These are phyloP conservation scores for Boletus eberwhitei DNA, from an alignment of 768 basidiomycete species.

Conservation along the genomic window DNA sequence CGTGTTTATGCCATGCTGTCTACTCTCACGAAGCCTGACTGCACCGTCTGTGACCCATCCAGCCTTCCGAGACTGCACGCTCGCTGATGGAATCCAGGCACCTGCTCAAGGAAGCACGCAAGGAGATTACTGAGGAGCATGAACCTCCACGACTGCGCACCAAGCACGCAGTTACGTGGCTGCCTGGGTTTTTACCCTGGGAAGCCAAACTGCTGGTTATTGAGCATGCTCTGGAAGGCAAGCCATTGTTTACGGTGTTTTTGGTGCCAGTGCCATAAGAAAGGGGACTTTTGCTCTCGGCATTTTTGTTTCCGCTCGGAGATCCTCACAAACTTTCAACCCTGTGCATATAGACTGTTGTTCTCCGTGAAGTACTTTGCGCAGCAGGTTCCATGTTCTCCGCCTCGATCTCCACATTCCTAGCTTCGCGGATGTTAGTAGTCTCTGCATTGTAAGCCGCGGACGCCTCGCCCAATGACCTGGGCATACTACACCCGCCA, in stretches of 20 bases:
- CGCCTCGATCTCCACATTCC: conserved; percentile 83
- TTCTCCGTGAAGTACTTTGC: conserved; percentile 76
- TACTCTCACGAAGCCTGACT: conserved; percentile 6
- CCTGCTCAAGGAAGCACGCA: conserved; percentile 72
- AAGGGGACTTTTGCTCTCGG: conserved; percentile 46
- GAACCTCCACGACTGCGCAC: conserved; percentile 64
- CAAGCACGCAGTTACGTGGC: conserved; percentile 73
- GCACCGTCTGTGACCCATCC: conserved; percentile 10
- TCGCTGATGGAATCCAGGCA: conserved; percentile 75
- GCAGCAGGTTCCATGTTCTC: conserved; percentile 69
- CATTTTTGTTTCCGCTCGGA: neutral
- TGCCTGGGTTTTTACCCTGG: conserved; percentile 72
- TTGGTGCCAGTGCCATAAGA: conserved; percentile 78
- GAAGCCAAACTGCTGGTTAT: conserved; percentile 63
- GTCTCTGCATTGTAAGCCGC: too few relatives aligned
- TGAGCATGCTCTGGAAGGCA: conserved; percentile 58
- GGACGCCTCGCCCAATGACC: too few relatives aligned
- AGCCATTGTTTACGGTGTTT: conserved; percentile 79
- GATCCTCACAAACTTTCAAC: neutral
- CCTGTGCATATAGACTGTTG: conserved; percentile 53
- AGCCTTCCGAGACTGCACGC: conserved; percentile 79
- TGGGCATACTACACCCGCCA: too few relatives aligned
- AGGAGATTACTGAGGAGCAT: conserved; percentile 66
- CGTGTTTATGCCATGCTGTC: conserved; percentile 34
- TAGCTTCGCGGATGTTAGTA: conserved; percentile 77